phyloP scores from a whole-genome alignment of 441 rosid species.

The Rhodomyrtus psidioides region DNA sequence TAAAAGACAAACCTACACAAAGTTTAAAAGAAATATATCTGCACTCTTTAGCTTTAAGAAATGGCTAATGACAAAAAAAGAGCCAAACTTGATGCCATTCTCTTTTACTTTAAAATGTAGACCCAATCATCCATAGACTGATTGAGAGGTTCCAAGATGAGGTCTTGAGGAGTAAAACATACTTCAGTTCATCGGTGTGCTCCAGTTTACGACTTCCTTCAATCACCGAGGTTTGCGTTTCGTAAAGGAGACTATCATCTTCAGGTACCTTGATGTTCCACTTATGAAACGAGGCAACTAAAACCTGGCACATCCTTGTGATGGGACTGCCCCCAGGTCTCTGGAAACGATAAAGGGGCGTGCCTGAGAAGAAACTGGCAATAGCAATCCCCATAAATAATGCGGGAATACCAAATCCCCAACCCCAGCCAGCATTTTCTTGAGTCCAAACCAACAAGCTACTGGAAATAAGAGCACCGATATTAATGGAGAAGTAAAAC shows the following conservation, averaged over 20 bases:
- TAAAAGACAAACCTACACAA: neutral
- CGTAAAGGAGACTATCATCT: slow-evolving; percentile 51
- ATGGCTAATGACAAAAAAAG: neutral
- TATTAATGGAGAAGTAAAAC: slow-evolving; percentile 78
- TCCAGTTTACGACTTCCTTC: slow-evolving; percentile 73
- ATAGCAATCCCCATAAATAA: slow-evolving; percentile 77
- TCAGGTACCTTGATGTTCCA: slow-evolving; percentile 39
- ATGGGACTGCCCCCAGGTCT: slow-evolving; percentile 80
- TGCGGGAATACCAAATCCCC: slow-evolving; percentile 87
- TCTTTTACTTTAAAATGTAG: neutral
- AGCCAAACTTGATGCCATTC: neutral
- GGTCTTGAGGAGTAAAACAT: slow-evolving; percentile 1
- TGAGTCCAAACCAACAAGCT: slow-evolving; percentile 76
- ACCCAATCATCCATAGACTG: neutral
- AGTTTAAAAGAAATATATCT: neutral
- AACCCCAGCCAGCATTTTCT: slow-evolving; percentile 85
- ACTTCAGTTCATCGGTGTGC: slow-evolving; percentile 63
- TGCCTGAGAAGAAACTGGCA: slow-evolving; percentile 73
- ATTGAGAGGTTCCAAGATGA: neutral
- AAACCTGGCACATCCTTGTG: slow-evolving; percentile 68
- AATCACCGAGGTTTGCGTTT: slow-evolving; percentile 53
- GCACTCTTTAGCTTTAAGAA: neutral
- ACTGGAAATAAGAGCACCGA: slow-evolving; percentile 70
- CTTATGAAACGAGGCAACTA: slow-evolving; percentile 67
- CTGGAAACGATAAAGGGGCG: slow-evolving; percentile 77